Conservation (phyloP, 345 rosid genomes). For the Boechera divaricarpa region DNA sequence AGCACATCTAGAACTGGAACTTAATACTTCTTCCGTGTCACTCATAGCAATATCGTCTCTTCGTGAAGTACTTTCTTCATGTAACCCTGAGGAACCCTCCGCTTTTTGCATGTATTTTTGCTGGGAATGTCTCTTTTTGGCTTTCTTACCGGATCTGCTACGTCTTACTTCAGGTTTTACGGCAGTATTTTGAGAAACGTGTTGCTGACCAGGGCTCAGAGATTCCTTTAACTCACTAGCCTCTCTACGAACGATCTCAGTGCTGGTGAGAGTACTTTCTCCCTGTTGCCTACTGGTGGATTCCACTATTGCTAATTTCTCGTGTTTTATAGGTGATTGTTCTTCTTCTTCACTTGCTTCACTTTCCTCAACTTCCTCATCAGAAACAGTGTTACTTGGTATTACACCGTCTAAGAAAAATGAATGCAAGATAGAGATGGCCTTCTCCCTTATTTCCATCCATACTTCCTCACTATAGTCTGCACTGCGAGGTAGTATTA, state of each 20-base stretch:
- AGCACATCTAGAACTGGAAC: conserved; percentile 81
- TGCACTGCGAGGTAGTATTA: conserved; percentile 96
- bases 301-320: conserved; percentile 53
- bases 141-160: conserved; percentile 90
- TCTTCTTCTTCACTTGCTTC: conserved; percentile 61
- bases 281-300: conserved; percentile 57
- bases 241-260: conserved; percentile 58
- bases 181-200: conserved; percentile 53
- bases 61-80: conserved; percentile 74
- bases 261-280: conserved; percentile 57
- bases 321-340: conserved; percentile 47
- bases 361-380: conserved; percentile 75
- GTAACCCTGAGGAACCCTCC: conserved; percentile 63
- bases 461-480: conserved; percentile 99
- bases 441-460: conserved; percentile 97
- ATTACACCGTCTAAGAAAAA: conserved; percentile 79
- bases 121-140: conserved; percentile 89
- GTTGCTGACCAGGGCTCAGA: conserved; percentile 59
- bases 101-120: conserved; percentile 66
- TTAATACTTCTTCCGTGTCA: conserved; percentile 81
- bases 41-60: conserved; percentile 87
- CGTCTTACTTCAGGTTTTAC: conserved; percentile 67
- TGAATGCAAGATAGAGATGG: conserved; percentile 78
- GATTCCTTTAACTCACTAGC: conserved; percentile 58
- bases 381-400: conserved; percentile 79